These are phyloP conservation scores for Camelina laxa DNA, from an alignment of 345 rosid species.

Conservation along the genomic window DNA sequence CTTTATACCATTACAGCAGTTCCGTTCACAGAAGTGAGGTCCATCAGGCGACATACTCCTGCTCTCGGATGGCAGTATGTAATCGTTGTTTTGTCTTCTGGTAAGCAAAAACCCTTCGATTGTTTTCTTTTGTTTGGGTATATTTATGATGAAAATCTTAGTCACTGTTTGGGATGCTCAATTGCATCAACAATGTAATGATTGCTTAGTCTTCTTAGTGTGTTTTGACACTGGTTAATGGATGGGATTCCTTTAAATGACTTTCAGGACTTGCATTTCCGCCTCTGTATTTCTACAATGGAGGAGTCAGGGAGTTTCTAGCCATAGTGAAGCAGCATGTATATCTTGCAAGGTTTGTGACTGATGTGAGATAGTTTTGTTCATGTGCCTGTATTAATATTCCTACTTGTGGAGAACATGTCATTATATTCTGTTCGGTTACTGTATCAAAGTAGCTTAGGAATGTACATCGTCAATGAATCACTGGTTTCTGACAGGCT, in stretches of 20 bases:
- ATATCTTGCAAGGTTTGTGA: conserved; percentile 76
- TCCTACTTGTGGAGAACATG: conserved; percentile 17
- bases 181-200: neutral
- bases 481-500: conserved; percentile 1
- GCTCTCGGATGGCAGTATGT: conserved; percentile 97
- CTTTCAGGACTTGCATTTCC: conserved; percentile 88
- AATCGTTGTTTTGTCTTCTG: conserved; percentile 87
- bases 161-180: neutral
- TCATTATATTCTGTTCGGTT: neutral
- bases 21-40: conserved; percentile 80
- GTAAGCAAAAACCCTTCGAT: conserved; percentile 43
- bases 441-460: conserved; percentile 22
- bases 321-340: conserved; percentile 83
- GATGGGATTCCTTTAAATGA: conserved; percentile 4
- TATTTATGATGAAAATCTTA: neutral
- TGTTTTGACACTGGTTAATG: conserved; percentile 11
- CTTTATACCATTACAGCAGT: conserved; percentile 85
- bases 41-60: conserved; percentile 85
- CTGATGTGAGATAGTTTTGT: neutral
- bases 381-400: conserved; percentile 13
- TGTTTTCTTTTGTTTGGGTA: conserved; percentile 6
- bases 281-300: conserved; percentile 91
- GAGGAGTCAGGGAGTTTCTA: conserved; percentile 91
- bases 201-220: conserved; percentile 2
- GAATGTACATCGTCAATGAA: neutral